Percentiles rank a stretch among this genome's conserved stretches.
Evolutionary conservation across 176 grass and related monocot species (phyloP).

Genomic region (Musa troglodytarum): DNA sequence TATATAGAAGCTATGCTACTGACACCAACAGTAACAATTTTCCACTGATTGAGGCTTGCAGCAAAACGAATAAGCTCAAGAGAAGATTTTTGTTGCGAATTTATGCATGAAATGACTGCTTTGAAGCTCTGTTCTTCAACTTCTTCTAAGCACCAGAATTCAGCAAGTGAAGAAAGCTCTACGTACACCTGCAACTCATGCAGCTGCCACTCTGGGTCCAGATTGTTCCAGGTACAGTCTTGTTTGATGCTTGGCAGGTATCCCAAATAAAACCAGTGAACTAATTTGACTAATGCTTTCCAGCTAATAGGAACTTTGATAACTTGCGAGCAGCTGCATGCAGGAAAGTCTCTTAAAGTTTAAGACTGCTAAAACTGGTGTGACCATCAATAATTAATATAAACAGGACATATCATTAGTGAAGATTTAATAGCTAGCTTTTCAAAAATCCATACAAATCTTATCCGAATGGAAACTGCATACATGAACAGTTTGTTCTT

Average conservation of each 20-base stretch:
- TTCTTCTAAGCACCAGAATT: conserved; percentile 70
- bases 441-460: too few relatives aligned
- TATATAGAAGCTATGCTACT: conserved; percentile 45
- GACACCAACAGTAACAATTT: conserved; percentile 43
- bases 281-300: conserved; percentile 51
- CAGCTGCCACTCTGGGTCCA: conserved; percentile 29
- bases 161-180: conserved; percentile 60
- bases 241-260: conserved; percentile 22
- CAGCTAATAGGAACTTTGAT: conserved; percentile 53
- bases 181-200: conserved; percentile 34
- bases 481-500: too few relatives aligned
- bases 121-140: conserved; percentile 45
- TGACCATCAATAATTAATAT: not conserved
- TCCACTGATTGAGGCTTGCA: conserved; percentile 33
- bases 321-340: conserved; percentile 44
- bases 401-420: not conserved
- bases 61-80: conserved; percentile 39
- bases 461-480: too few relatives aligned
- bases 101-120: conserved; percentile 29
- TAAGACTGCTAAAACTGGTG: not conserved
- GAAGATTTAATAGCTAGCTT: too few relatives aligned
- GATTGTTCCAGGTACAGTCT: conserved; percentile 50
- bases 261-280: conserved; percentile 51
- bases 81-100: conserved; percentile 18
- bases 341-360: not conserved